Percentiles rank a stretch among this genome's conserved stretches.
phyloP scores from a whole-genome alignment of 164 flowering plant species.

The Houttuynia cordata region DNA sequence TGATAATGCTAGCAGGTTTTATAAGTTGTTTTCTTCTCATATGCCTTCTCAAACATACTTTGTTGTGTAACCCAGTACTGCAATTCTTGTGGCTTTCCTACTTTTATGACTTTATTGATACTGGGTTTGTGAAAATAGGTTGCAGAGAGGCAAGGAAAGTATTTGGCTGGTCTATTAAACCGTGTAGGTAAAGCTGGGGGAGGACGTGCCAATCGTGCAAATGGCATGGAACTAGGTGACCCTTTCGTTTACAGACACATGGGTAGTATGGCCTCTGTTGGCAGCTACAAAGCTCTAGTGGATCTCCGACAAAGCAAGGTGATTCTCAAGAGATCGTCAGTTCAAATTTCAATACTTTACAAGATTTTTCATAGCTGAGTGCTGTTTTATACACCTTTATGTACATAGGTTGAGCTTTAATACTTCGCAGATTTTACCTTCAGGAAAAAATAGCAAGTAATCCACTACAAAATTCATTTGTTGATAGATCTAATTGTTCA shows the following conservation, averaged over 20 bases:
- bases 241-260: slow-evolving; percentile 79
- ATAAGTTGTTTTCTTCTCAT: no score
- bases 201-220: slow-evolving; percentile 49
- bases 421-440: no score
- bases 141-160: slow-evolving; percentile 84
- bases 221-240: slow-evolving; percentile 45
- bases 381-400: neutral
- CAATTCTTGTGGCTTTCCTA: neutral
- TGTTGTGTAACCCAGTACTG: neutral
- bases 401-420: no score
- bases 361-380: neutral
- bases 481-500: no score
- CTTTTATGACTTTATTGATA: neutral
- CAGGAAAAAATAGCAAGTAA: no score
- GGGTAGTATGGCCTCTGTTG: slow-evolving; percentile 89
- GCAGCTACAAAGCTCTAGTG: slow-evolving; percentile 74
- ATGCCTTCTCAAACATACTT: neutral
- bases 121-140: slow-evolving; percentile 29
- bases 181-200: slow-evolving; percentile 49
- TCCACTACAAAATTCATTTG: no score
- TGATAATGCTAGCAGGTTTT: no score
- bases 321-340: neutral
- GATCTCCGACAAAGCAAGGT: slow-evolving; percentile 79
- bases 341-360: no score
- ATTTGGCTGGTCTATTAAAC: slow-evolving; percentile 43